These are phyloP conservation scores for Quillaja saponaria DNA, from an alignment of 306 rosid genomes.

Conservation along the genomic window DNA sequence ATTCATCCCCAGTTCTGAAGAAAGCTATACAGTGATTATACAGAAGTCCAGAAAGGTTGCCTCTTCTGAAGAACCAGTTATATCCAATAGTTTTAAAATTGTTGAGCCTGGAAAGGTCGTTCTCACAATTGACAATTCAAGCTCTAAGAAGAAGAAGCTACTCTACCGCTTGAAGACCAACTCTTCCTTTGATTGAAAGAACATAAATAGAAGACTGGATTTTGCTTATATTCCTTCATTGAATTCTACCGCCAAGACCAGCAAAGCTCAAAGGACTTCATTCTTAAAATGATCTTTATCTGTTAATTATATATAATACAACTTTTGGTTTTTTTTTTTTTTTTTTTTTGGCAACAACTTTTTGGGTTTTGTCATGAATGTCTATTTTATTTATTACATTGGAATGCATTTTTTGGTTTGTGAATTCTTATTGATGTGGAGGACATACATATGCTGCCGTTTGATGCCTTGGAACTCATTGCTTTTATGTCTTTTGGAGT, in stretches of 20 bases:
- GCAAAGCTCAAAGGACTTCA: conserved; percentile 20
- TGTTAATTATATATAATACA: conserved; percentile 20
- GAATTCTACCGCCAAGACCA: conserved; percentile 5
- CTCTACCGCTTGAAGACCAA: conserved; percentile 73
- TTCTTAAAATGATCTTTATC: conserved; percentile 28
- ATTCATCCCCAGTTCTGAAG: conserved; percentile 63
- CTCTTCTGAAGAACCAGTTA: conserved; percentile 49
- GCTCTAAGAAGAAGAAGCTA: conserved; percentile 78
- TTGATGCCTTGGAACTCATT: too few relatives aligned
- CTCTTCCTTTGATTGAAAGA: conserved; percentile 36
- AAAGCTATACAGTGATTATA: conserved; percentile 61
- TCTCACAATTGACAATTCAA: conserved; percentile 55
- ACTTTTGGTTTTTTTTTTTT: conserved; percentile 13
- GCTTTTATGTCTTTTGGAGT: too few relatives aligned
- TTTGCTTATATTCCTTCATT: conserved; percentile 17
- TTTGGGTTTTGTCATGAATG: conserved; percentile 12
- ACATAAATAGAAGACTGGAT: conserved; percentile 3
- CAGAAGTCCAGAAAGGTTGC: conserved; percentile 61
- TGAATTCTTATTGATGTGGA: conserved; percentile 32
- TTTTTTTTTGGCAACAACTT: too few relatives aligned
- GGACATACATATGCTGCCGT: background rate
- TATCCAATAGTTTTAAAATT: conserved; percentile 48
- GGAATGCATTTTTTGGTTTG: conserved; percentile 22
- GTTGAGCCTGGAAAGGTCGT: conserved; percentile 73
- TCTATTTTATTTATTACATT: conserved; percentile 11